Evolutionary conservation across 192 early-diverging fungal species (phyloP).

Genomic region (Backusella circina): DNA sequence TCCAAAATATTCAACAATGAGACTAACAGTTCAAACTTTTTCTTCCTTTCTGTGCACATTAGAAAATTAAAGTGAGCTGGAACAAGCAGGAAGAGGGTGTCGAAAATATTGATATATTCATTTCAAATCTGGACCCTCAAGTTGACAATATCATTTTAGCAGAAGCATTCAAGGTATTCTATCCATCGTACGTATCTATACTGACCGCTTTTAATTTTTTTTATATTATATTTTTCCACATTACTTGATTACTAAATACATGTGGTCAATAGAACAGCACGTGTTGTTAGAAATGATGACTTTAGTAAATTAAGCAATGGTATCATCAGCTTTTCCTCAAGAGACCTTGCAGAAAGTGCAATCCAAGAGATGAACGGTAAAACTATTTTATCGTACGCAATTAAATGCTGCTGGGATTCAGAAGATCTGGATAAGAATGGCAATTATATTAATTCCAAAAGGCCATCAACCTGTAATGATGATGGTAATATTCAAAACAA

Average conservation of each 20-base stretch:
- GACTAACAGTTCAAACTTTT: neutral
- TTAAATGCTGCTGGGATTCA: conserved; percentile 89
- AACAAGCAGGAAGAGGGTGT: neutral
- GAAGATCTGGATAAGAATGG: conserved; percentile 47
- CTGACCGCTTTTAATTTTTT: neutral
- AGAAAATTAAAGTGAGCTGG: conserved; percentile 26
- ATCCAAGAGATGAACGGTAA: conserved; percentile 82
- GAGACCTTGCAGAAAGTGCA: conserved; percentile 80
- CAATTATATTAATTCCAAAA: neutral
- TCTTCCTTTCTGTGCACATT: neutral
- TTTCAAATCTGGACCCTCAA: neutral
- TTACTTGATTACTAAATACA: neutral
- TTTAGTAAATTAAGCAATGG: conserved; percentile 56
- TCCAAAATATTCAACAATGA: neutral
- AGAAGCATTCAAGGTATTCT: neutral
- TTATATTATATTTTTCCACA: neutral
- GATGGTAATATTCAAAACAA: conserved; percentile 1
- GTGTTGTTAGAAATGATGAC: conserved; percentile 57
- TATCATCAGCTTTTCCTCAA: conserved; percentile 81
- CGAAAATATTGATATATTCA: neutral
- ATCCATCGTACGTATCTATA: neutral
- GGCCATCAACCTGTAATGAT: neutral
- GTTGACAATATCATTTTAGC: neutral
- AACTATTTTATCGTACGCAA: conserved; percentile 72
- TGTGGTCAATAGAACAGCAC: conserved; percentile 58